A percentile compares a stretch with the other conserved stretches of the same genome.
These are phyloP conservation scores for Parasitella parasitica DNA, from an alignment of 371 early-diverging fungal genomes.

Conservation along the genomic window DNA sequence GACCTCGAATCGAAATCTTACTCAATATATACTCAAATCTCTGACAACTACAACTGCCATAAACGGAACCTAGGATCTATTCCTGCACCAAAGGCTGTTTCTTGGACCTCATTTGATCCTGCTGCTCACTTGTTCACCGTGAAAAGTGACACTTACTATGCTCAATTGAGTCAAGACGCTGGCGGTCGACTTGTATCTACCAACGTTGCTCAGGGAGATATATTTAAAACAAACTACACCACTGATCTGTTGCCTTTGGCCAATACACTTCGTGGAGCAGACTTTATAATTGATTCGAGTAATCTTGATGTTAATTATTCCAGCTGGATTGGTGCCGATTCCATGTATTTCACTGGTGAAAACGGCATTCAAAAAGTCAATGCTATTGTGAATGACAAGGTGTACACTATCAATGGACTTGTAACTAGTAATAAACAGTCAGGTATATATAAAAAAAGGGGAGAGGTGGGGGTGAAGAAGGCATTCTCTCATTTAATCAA, in stretches of 20 bases:
- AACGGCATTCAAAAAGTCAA: neutral
- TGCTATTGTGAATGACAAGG: slow-evolving; percentile 3
- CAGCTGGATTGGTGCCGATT: neutral
- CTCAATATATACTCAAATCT: slow-evolving; percentile 7
- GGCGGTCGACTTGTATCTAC: neutral
- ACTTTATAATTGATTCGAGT: slow-evolving; percentile 17
- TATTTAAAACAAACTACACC: neutral
- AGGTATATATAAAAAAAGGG: no score
- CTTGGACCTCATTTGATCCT: slow-evolving; percentile 15
- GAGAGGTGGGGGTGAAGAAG: no score
- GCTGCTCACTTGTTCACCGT: neutral
- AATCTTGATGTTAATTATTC: neutral
- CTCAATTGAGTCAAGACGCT: slow-evolving; percentile 21
- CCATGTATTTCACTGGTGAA: neutral
- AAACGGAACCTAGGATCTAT: slow-evolving; percentile 9
- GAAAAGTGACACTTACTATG: slow-evolving; percentile 6
- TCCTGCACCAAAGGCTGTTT: slow-evolving; percentile 1
- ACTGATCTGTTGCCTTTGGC: neutral
- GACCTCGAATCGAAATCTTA: slow-evolving; percentile 10
- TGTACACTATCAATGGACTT: slow-evolving; percentile 13
- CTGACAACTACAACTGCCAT: slow-evolving; percentile 21
- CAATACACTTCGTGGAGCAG: neutral
- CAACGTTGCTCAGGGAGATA: neutral
- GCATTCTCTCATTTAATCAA: no score
- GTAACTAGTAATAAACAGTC: slow-evolving; percentile 4